Percentiles rank a stretch among this genome's conserved stretches.
Conservation (phyloP, 2,329 filamentous ascomycete species). For the Chaetothyriales sp. region DNA sequence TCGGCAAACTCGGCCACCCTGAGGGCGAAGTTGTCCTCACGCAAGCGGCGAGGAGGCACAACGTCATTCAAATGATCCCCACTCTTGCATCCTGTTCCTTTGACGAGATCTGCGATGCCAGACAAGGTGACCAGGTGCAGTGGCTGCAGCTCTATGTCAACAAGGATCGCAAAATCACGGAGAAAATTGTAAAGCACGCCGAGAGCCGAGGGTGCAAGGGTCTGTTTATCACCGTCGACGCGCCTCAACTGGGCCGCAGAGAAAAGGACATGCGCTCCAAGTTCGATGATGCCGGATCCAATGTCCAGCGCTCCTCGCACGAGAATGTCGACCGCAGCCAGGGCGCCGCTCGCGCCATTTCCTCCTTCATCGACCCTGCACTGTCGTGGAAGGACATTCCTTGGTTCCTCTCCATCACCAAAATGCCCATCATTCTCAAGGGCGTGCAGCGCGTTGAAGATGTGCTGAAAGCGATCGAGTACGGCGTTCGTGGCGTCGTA, state of each 20-base stretch:
- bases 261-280: conserved; percentile 98
- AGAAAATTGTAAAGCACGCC: conserved; percentile 79
- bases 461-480: conserved; percentile 71
- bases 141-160: conserved; percentile 98
- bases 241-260: conserved; percentile 81
- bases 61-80: conserved; percentile 96
- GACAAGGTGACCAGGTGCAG: conserved; percentile 66
- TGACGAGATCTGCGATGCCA: conserved; percentile 88
- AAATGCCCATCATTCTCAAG: conserved; percentile 92
- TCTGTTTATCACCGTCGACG: conserved; percentile 96
- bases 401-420: conserved; percentile 82
- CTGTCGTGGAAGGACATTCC: conserved; percentile 87
- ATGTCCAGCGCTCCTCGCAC: conserved; percentile 58
- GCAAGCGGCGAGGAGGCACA: conserved; percentile 66
- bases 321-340: conserved; percentile 70
- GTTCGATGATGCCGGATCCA: conserved; percentile 69
- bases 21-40: conserved; percentile 87
- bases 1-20: conserved; percentile 85
- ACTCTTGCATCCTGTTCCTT: conserved; percentile 94
- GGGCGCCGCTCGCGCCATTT: conserved; percentile 88
- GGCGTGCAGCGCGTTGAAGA: conserved; percentile 94
- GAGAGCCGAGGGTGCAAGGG: conserved; percentile 85
- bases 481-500: conserved; percentile 75
- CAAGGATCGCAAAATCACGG: conserved; percentile 82
- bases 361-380: conserved; percentile 89